Percentiles rank a stretch among this genome's conserved stretches.
These are phyloP conservation scores for Populus hybrid DNA, from an alignment of 441 rosid species.

Conservation along the genomic window DNA sequence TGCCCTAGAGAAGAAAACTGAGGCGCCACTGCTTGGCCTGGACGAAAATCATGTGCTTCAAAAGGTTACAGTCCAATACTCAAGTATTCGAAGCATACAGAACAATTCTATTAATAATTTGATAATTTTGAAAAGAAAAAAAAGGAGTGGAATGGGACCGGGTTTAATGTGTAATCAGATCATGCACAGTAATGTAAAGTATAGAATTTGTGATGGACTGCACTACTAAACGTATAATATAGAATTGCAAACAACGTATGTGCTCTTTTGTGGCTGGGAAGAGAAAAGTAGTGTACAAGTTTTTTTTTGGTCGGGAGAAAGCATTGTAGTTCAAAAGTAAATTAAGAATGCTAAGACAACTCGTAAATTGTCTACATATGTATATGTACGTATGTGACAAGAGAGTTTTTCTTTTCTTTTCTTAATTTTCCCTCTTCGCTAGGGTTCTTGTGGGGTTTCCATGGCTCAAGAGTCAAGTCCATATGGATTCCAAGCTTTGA, in stretches of 20 bases:
- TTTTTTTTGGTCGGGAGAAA: constrained; percentile 29
- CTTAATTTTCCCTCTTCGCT: not conserved
- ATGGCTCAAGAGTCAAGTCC: constrained; percentile 14
- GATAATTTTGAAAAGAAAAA: not conserved
- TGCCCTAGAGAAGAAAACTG: not conserved
- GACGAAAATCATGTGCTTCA: not conserved
- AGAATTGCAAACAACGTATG: constrained; percentile 4
- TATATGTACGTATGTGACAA: constrained; percentile 7
- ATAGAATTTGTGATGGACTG: constrained; percentile 17
- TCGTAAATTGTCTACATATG: constrained; percentile 7
- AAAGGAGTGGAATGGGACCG: not conserved
- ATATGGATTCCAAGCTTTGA: constrained; percentile 8
- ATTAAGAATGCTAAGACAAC: constrained; percentile 17
- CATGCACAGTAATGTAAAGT: not conserved
- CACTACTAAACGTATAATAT: constrained; percentile 19
- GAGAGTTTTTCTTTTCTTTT: not conserved
- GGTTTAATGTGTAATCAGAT: not conserved
- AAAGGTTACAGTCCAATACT: not conserved
- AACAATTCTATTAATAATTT: not conserved
- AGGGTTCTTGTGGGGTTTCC: constrained; percentile 25
- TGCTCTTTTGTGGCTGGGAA: constrained; percentile 12
- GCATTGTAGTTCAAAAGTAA: constrained; percentile 23
- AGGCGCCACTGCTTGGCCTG: not conserved
- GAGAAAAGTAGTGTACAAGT: constrained; percentile 14
- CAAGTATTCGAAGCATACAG: not conserved